A percentile compares a stretch with the other conserved stretches of the same genome.
Evolutionary conservation across 768 basidiomycete genomes (phyloP).

Genomic region (Termitomyces heimii): DNA sequence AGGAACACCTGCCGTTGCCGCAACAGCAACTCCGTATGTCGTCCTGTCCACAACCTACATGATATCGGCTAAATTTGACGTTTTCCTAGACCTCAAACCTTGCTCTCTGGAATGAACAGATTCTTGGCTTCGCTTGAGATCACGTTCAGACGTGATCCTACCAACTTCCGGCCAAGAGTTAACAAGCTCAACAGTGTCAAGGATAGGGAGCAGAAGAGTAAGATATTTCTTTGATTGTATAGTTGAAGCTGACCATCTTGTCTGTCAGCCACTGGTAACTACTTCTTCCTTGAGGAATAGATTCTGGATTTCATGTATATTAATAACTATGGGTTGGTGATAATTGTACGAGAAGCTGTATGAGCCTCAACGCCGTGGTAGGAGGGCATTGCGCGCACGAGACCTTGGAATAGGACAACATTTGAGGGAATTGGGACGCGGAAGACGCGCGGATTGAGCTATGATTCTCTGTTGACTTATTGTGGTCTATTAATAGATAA

Average conservation of each 20-base stretch:
- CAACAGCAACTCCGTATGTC: conserved; percentile 86
- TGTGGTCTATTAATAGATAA: too few species aligned
- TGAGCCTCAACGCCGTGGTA: not conserved
- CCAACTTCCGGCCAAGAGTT: conserved; percentile 85
- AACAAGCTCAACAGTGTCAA: conserved; percentile 84
- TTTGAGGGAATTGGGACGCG: not conserved
- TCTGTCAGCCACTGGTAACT: conserved; percentile 66
- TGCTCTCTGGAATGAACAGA: conserved; percentile 96
- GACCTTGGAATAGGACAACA: not conserved
- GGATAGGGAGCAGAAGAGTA: conserved; percentile 84
- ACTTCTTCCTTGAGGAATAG: conserved; percentile 90
- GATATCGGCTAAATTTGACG: not conserved
- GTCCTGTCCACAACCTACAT: not conserved
- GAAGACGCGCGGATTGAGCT: not conserved
- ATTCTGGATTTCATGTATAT: not conserved
- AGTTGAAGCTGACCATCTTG: not conserved
- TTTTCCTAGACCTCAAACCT: conserved; percentile 73
- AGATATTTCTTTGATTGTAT: conserved; percentile 14
- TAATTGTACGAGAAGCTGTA: not conserved
- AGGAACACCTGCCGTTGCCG: conserved; percentile 78
- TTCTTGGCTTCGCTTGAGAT: conserved; percentile 95
- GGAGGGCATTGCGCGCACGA: not conserved
- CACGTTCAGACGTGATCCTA: conserved; percentile 97
- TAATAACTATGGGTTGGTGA: not conserved
- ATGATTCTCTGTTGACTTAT: too few species aligned